phyloP scores from a whole-genome alignment of 1,284 basidiomycete genomes.

The Anthracocystis walkeri region DNA sequence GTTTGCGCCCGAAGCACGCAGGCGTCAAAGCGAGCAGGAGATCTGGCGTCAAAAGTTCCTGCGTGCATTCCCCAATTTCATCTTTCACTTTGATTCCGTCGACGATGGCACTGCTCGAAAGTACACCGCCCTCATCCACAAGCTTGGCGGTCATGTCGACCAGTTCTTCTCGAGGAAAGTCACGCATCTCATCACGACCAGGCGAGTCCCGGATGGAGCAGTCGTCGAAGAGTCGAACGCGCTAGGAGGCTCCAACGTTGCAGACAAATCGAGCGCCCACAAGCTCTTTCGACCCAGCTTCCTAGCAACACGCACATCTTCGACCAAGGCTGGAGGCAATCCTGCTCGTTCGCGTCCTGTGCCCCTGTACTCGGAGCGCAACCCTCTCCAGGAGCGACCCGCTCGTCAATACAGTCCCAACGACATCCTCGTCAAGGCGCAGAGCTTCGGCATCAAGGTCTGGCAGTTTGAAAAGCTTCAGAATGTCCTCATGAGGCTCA shows the following conservation, averaged over 20 bases:
- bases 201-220: constrained; percentile 35
- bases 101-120: constrained; percentile 46
- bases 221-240: constrained; percentile 15
- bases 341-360: constrained; percentile 34
- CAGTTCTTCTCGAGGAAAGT: constrained; percentile 66
- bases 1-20: constrained; percentile 49
- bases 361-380: constrained; percentile 66
- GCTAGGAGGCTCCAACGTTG: not conserved
- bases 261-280: constrained; percentile 19
- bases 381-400: constrained; percentile 68
- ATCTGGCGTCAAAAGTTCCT: constrained; percentile 59
- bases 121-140: constrained; percentile 47
- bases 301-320: constrained; percentile 27
- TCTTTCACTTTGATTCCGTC: constrained; percentile 66
- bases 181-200: constrained; percentile 66
- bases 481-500: constrained; percentile 42
- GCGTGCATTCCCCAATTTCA: constrained; percentile 63
- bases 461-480: constrained; percentile 77
- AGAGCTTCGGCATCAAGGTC: constrained; percentile 84
- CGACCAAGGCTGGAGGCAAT: constrained; percentile 19
- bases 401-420: constrained; percentile 68
- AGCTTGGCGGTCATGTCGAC: constrained; percentile 64
- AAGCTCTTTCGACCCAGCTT: constrained; percentile 53
- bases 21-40: constrained; percentile 47
- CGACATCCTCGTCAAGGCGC: constrained; percentile 80